Percentiles rank a stretch among this genome's conserved stretches.
phyloP scores from a whole-genome alignment of 805 yeast genomes.

The Ogataea pini region DNA sequence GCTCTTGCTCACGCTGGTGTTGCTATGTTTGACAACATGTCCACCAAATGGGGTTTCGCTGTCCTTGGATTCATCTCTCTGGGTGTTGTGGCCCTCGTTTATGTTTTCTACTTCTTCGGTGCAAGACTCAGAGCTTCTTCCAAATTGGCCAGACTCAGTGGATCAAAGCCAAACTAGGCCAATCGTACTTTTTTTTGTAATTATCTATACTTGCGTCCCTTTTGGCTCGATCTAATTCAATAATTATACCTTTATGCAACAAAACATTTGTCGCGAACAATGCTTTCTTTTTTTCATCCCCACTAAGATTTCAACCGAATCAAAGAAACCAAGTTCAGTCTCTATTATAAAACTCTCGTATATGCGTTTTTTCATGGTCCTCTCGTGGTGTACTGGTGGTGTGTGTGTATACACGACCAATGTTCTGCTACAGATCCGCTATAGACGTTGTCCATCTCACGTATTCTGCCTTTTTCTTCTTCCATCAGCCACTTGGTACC shows the following conservation, averaged over 20 bases:
- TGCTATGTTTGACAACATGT: constrained; percentile 39
- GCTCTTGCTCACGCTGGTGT: constrained; percentile 40
- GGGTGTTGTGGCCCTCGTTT: constrained; percentile 35
- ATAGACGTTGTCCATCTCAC: too few species aligned
- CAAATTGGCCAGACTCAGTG: constrained; percentile 30
- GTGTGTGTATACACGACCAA: too few species aligned
- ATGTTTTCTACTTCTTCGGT: constrained; percentile 38
- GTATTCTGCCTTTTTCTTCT: too few species aligned
- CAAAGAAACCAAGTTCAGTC: too few species aligned
- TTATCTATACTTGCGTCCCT: background rate
- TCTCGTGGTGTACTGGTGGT: too few species aligned
- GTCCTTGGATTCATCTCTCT: constrained; percentile 36
- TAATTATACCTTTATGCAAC: background rate
- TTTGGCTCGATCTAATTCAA: background rate
- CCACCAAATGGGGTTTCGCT: constrained; percentile 39
- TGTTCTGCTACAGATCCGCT: too few species aligned
- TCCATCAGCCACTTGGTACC: too few species aligned
- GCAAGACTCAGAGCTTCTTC: constrained; percentile 33
- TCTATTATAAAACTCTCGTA: too few species aligned
- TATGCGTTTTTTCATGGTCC: too few species aligned
- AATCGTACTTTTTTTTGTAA: background rate
- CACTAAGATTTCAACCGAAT: too few species aligned
- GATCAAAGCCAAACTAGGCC: constrained; percentile 4
- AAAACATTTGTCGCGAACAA: too few species aligned
- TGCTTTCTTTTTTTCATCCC: too few species aligned